Evolutionary conservation across 23 red algal species (phyloP), one percentile per base, ranked within the genome.

Genomic region (Gracilariopsis chorda): DNA sequence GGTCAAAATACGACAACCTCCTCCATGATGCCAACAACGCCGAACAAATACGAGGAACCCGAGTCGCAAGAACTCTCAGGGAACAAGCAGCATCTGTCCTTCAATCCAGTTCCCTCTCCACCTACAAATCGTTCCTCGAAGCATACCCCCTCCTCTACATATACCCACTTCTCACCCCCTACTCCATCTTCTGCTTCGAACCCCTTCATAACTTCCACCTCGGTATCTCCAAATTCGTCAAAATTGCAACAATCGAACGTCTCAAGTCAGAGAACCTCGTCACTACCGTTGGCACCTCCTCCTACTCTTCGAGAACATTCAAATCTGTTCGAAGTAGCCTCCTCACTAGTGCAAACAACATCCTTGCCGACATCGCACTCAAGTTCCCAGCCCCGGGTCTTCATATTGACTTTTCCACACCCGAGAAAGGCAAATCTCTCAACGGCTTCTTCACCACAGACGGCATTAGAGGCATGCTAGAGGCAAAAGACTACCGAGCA

Each of bases 401-500:
- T 10, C 44, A 72, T 29, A 56, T 73, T 24, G 35, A 83, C 8
- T 63, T 83, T 41, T 83, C 53, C 53, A 83, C 29, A 8, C 39
- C 78, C 0, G 53, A 83, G 3, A 62, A 27, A 11, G 51, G 33
- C 17, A 28, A 64, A 19, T 7, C 30, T 51, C 72, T 46, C 25
- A 53, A 78, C 3, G 10, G 72, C 2, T 53, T 52, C 43, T 86
- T 70, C 82, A 86, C 56, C 21, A 25, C 0, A 1, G 64, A 70
- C 35, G 82, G 61, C 10, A 41, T 86, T 24, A 25, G 23, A 44
- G 0, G 82, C 40, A 86, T 86, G 60, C 6, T 86, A 25, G 82
- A 86, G 20, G 82, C 61, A 36, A 73, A 86, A 51, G 82, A 86
- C 59, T 86, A 36, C 40, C 64, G 57, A 13, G 60, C 55, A 34